Evolutionary conservation across 2,329 filamentous ascomycete genomes (phyloP), one percentile per base, ranked within the genome.

Genomic region (Claviceps monticola): DNA sequence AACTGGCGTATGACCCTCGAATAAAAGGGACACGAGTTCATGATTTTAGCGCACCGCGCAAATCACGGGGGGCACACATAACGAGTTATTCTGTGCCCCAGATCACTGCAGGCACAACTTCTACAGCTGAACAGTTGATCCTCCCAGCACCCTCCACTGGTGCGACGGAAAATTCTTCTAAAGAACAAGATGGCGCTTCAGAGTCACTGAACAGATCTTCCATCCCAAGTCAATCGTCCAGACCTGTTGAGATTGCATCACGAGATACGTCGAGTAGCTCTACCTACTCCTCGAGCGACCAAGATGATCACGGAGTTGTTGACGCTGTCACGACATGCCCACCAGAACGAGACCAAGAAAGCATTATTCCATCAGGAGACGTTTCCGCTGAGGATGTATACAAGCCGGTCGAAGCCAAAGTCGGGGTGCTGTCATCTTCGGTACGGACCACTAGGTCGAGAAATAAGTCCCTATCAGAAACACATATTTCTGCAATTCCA

Each of bases 21-120:
- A 85, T 85, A 56, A 74, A 73, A 59, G 82, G 78, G 48, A 85
- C 77, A 7, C 71, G 74, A 46, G 74, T 83, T 48, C 82, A 85
- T 61, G 82, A 81, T 62, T 84, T 83, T 58, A 83, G 79, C 59
- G 79, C 77, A 0, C 80, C 80, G 1, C 69, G 79, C 48, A 72
- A 53, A 41, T 42, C 48, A 39, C 50, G 46, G 21, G 48, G 47
- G 42, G 36, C 49, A 36, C 19, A 46, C 45, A 23, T 7, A 5
- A 17, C 26, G 29, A 36, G 19, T 36, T 26, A 19, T 29, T 51
- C 52, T 16, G 19, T 43, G 6, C 19, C 29, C 16, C 49, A 50
- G 16, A 21, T 19, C 11, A 23, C 21, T 17, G 16, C 14, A n/a
- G 49, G 51, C 21, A 42, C 21, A n/a, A 14, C 23, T 13, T 39